Base-by-base conservation (phyloP, 345 rosid genomes). In the Cardamine chenopodiifolia region DNA sequence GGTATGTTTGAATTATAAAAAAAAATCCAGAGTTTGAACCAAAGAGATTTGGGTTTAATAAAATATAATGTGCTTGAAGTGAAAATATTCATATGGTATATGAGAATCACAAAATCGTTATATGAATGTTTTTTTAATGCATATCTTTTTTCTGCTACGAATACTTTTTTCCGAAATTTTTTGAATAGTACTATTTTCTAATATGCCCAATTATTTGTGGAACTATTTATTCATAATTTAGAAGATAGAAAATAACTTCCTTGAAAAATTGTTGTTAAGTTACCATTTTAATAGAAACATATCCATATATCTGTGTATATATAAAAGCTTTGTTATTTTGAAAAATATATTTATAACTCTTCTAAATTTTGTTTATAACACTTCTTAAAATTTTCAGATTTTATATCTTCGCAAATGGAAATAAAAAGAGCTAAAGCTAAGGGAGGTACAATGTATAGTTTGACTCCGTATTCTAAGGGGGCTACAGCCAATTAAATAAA, bases 381-480 rank as follows among this genome's bases (percentile, higher is more conserved):
- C 45, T 13, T 12, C 13, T 13, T 39, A 3, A 37, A 11, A 2
- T n/a, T 37, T 37, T 40, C n/a, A 14, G 14, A 40, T 17, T 32
- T 17, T 37, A 20, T 2, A 20, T 47, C 0, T 71, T 17, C 18
- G 15, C 19, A 66, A 34, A 55, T 26, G 49, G 39, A 61, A 66
- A 68, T 8, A 35, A 39, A 52, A 75, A 35, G 28, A n/a, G 62
- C 35, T 62, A 57, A 62, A 52, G 67, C 44, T 37, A 53, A 44
- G 40, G 34, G 65, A 62, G 53, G 64, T 66, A 53, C 28, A 62
- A 5, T 69, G 72, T 11, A 47, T 34, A 39, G 72, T 49, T 58
- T 72, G 81, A 57, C 72, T 68, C 72, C 74, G 32, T 72, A n/a
- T 54, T 42, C 67, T 69, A 70, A 49, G 77, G 72, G 3, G 73